These are phyloP conservation scores for Gossypium stocksii DNA, from an alignment of 345 rosid species.

Conservation along the genomic window DNA sequence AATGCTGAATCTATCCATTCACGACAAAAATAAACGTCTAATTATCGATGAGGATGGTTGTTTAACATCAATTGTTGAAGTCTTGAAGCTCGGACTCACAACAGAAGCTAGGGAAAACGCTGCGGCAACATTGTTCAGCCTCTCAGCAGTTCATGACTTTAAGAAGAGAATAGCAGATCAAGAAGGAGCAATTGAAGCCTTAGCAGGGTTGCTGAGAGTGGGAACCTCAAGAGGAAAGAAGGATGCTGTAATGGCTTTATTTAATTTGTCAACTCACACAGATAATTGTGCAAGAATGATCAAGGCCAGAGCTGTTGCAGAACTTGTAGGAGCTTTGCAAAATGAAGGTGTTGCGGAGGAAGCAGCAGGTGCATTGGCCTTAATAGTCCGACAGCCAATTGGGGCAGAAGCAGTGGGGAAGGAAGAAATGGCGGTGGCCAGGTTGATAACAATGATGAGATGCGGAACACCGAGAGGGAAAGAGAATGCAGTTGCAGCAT, in stretches of 20 bases:
- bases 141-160: slow-evolving; percentile 86
- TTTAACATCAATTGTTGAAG: slow-evolving; percentile 66
- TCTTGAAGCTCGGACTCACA: slow-evolving; percentile 64
- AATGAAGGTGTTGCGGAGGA: slow-evolving; percentile 87
- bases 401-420: slow-evolving; percentile 79
- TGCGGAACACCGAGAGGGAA: slow-evolving; percentile 92
- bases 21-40: slow-evolving; percentile 71
- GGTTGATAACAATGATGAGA: slow-evolving; percentile 77
- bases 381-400: slow-evolving; percentile 72
- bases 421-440: slow-evolving; percentile 66
- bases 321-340: slow-evolving; percentile 65
- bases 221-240: slow-evolving; percentile 89
- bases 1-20: slow-evolving; percentile 81
- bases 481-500: slow-evolving; percentile 92
- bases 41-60: slow-evolving; percentile 84
- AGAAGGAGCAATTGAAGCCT: slow-evolving; percentile 66
- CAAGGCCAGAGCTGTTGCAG: slow-evolving; percentile 69
- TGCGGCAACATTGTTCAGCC: slow-evolving; percentile 88
- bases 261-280: slow-evolving; percentile 74
- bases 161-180: slow-evolving; percentile 81
- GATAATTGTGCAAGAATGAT: slow-evolving; percentile 80
- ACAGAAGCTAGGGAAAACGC: slow-evolving; percentile 95
- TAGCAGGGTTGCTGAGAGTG: slow-evolving; percentile 53
- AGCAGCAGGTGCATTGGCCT: slow-evolving; percentile 83
- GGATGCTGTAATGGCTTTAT: slow-evolving; percentile 89